Percentiles rank a stretch among this genome's conserved stretches.
These are phyloP conservation scores for Isatis lusitanica DNA, from an alignment of 441 rosid species.

Conservation along the genomic window DNA sequence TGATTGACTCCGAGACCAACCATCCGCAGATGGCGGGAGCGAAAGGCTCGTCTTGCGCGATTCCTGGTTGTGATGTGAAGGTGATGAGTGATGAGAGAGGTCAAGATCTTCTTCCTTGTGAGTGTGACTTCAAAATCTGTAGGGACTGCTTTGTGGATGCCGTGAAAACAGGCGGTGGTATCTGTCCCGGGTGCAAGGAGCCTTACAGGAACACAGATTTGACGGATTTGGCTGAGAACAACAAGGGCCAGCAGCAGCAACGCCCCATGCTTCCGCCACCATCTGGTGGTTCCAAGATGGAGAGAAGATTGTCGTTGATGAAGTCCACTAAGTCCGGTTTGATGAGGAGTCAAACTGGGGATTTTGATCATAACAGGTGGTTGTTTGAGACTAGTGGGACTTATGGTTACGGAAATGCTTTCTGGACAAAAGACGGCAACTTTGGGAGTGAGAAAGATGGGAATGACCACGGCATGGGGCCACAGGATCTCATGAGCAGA, in stretches of 20 bases:
- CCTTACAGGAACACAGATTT: constrained; percentile 78
- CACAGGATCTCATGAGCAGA: constrained; percentile 75
- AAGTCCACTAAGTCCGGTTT: constrained; percentile 73
- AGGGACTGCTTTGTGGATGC: constrained; percentile 89
- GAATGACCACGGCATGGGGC: constrained; percentile 52
- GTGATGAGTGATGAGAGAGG: constrained; percentile 96
- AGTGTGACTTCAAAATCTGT: constrained; percentile 90
- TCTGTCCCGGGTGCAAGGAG: constrained; percentile 90
- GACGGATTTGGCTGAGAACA: constrained; percentile 56
- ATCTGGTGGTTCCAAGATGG: constrained; percentile 78
- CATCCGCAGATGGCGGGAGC: constrained; percentile 98
- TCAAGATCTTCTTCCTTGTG: constrained; percentile 80
- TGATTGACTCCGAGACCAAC: constrained; percentile 73
- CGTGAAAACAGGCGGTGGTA: constrained; percentile 69
- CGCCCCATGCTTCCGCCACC: constrained; percentile 82
- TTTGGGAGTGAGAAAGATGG: constrained; percentile 54
- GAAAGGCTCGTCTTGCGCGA: constrained; percentile 84
- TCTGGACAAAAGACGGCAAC: constrained; percentile 87
- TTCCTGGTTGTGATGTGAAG: constrained; percentile 87
- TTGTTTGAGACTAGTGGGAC: constrained; percentile 90
- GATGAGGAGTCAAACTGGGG: constrained; percentile 93
- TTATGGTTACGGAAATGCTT: constrained; percentile 91
- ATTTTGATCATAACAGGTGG: constrained; percentile 94
- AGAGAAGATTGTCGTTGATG: constrained; percentile 87
- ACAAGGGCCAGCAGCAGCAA: constrained; percentile 34